Evolutionary conservation across 345 rosid genomes (phyloP), one percentile per base, ranked within the genome.

Genomic region (Corymbia maculata): DNA sequence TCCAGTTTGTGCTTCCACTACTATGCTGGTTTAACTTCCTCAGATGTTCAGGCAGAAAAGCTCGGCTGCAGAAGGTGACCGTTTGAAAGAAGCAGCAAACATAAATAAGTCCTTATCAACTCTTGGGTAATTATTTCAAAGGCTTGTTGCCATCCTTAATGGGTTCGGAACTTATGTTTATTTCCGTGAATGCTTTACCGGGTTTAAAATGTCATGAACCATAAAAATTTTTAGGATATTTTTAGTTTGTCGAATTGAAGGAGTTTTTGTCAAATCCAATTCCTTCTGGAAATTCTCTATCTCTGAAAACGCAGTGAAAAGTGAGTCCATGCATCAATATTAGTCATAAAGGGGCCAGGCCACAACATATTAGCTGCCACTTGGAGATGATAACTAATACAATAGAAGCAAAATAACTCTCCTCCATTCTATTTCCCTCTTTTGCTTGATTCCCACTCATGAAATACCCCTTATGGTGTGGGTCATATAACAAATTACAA

Each of bases 61-160:
- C 93, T 95, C 99, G 30, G 99, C 98, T 52, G 99, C 99, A 14
- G 99, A 96, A 94, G 99, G 99, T 36, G 99, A 95, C 89, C 99
- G 99, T 88, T 91, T 97, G 91, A 97, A 95, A 93, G 99, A 97
- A 94, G 99, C 99, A 89, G 99, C 97, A 92, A 96, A 94, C 88
- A 97, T 97, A 88, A 97, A 96, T 92, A 96, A 94, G 93, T 97
- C 99, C 84, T 91, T 97, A 86, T 97, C 99, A 85, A 95, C 99
- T 89, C 95, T 96, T 49, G 99, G 99, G 99, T 97, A 95, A 52
- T 85, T 32, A 75, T 75, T 75, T 75, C 14, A 36, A 75, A 49
- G 82, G 49, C 82, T 75, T 36, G 82, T 44, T 75, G 12, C 24
- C 9, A 75, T 42, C 47, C 13, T 75, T 36, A 75, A 42, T 42